Conservation (phyloP, 2,329 filamentous ascomycete genomes). For the Cyclaneusma minus region DNA sequence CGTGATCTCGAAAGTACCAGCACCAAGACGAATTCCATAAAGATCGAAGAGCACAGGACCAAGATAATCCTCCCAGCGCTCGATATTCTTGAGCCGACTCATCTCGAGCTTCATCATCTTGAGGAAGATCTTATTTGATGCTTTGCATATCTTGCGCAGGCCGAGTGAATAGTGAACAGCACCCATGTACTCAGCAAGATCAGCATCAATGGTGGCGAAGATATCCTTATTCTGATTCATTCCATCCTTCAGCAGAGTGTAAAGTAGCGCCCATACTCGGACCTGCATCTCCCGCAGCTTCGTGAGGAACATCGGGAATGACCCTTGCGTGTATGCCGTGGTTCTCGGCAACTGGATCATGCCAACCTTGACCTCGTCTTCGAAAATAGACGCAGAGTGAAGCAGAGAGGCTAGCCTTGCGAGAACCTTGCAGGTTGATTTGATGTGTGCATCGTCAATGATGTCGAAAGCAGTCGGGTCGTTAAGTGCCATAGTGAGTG, state of each 20-base stretch:
- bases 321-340: constrained; percentile 26
- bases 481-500: constrained; percentile 53
- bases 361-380: constrained; percentile 74
- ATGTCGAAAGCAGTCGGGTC: constrained; percentile 65
- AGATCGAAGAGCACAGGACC: constrained; percentile 74
- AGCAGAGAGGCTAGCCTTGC: constrained; percentile 58
- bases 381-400: constrained; percentile 65
- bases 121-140: constrained; percentile 73
- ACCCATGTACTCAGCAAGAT: constrained; percentile 65
- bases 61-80: constrained; percentile 76
- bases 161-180: constrained; percentile 75
- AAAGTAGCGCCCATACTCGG: constrained; percentile 76
- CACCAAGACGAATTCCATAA: constrained; percentile 63
- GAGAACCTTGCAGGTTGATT: constrained; percentile 55
- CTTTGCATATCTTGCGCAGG: constrained; percentile 70
- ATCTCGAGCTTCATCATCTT: constrained; percentile 81
- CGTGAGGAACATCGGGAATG: constrained; percentile 40
- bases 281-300: constrained; percentile 79
- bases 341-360: constrained; percentile 44
- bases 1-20: constrained; percentile 46
- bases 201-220: constrained; percentile 52
- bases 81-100: constrained; percentile 56
- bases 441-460: constrained; percentile 65
- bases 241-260: constrained; percentile 62
- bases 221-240: constrained; percentile 48